Percentiles rank a stretch among this genome's conserved stretches.
Evolutionary conservation across 768 basidiomycete genomes (phyloP).

Genomic region (Lanmaoa rubissima): DNA sequence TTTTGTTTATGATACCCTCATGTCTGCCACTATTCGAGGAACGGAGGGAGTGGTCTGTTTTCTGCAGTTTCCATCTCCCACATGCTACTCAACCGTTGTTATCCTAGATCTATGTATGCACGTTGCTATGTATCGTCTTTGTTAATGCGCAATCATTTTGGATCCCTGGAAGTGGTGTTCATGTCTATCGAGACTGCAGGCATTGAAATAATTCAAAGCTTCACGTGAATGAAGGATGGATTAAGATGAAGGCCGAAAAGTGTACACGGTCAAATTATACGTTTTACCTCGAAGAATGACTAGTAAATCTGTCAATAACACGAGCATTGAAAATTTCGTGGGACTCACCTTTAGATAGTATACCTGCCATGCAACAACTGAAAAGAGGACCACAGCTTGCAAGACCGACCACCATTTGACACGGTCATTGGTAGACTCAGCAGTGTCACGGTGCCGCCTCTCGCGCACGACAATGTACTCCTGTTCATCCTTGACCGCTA

Average conservation of each 20-base stretch:
- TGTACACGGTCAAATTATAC: conserved; percentile 61
- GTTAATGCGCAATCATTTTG: conserved; percentile 14
- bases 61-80: conserved; percentile 2
- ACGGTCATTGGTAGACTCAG: conserved; percentile 88
- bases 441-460: conserved; percentile 88
- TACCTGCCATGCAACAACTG: conserved; percentile 94
- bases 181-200: not conserved
- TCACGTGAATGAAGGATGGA: not conserved
- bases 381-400: conserved; percentile 82
- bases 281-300: conserved; percentile 91
- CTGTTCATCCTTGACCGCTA: conserved; percentile 95
- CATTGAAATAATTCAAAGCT: not conserved
- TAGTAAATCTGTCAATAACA: conserved; percentile 23
- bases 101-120: conserved; percentile 29
- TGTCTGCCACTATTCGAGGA: conserved; percentile 5
- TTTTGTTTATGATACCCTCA: conserved; percentile 19
- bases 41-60: conserved; percentile 6
- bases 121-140: conserved; percentile 20
- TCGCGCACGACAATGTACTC: conserved; percentile 98
- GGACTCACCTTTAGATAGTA: conserved; percentile 85
- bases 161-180: not conserved
- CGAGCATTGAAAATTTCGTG: not conserved
- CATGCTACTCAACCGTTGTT: conserved; percentile 25
- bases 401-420: conserved; percentile 99
- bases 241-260: not conserved